Base-by-base conservation (phyloP, 1,284 basidiomycete species). In the Leccinum subrobustum region DNA sequence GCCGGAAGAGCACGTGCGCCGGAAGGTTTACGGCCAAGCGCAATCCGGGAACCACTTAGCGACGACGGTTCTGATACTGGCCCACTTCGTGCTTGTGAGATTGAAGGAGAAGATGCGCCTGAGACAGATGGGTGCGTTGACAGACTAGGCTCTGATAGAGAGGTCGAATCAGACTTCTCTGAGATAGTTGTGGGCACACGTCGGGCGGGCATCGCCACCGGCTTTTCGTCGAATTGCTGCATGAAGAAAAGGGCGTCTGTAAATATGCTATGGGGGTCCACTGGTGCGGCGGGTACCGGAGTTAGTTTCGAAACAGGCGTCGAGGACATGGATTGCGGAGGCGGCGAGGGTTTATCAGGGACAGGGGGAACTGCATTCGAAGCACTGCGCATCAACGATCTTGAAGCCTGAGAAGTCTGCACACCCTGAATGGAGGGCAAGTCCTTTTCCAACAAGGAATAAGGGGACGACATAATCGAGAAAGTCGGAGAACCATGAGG, bases 1-100 rank as follows among this genome's bases (percentile, higher is more conserved):
- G 58, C 58, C 48, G 83, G 79, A 58, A 82, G 87, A 54, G 89
- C 92, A 85, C 93, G 89, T 84, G 93, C 92, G 44, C 92, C 93
- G 51, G 91, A 91, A 16, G 93, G 93, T 72, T 88, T 89, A 68
- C 88, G 82, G 68, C 87, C 87, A 50, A 90, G 69, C 33, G 72
- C 74, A 68, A 77, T 71, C 65, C 79, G 77, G 47, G 73, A 70
- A 25, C 75, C 60, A 51, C 60, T 59, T 70, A 69, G 62, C 62
- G 64, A 68, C 62, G 64, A 68, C 0, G 61, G 63, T 16, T 70
- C 72, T 52, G 63, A 64, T 16, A 55, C 58, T 58, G 77, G 75
- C 44, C 70, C 73, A 57, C 79, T 76, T 56, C 78, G 76, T 11
- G 70, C 54, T 18, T 72, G 68, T 48, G 64, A 68, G 14, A 70